Conservation (phyloP, 768 basidiomycete genomes). For the Lactarius pseudohatsudake region DNA sequence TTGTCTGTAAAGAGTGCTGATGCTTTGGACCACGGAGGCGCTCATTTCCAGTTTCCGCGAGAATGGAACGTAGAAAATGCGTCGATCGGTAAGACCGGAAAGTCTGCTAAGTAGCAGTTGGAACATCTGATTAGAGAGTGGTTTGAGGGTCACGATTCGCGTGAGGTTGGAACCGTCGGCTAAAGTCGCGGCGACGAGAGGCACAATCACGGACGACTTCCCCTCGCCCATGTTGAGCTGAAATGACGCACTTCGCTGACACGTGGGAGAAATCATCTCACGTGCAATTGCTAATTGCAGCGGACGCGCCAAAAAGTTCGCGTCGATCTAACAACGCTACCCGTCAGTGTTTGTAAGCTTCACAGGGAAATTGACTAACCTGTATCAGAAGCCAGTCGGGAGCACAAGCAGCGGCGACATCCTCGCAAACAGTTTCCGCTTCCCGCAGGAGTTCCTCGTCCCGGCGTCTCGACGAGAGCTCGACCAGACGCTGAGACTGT, state of each 20-base stretch:
- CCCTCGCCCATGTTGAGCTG: conserved; percentile 64
- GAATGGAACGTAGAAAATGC: conserved; percentile 51
- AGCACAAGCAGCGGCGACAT: background rate
- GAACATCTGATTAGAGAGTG: conserved; percentile 49
- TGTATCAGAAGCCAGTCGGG: conserved; percentile 23
- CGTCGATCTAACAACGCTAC: conserved; percentile 41
- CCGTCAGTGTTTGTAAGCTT: background rate
- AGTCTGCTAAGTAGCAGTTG: conserved; percentile 45
- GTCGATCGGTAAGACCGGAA: conserved; percentile 45
- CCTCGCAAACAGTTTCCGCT: background rate
- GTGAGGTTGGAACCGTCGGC: conserved; percentile 46
- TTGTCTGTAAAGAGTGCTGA: conserved; percentile 38
- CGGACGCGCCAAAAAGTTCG: conserved; percentile 44
- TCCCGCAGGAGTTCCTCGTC: conserved; percentile 17
- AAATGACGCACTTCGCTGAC: conserved; percentile 39
- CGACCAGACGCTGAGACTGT: conserved; percentile 16
- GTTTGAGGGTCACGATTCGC: conserved; percentile 51
- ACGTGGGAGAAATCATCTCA: conserved; percentile 48
- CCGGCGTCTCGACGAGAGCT: background rate
- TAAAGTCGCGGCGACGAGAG: conserved; percentile 41
- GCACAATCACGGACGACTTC: conserved; percentile 53
- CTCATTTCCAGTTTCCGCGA: conserved; percentile 39
- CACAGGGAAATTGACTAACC: background rate
- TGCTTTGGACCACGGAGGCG: conserved; percentile 27
- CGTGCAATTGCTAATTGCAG: conserved; percentile 44